A percentile compares a stretch with the other conserved stretches of the same genome.
These are phyloP conservation scores for Candida silvatica DNA, from an alignment of 805 yeast species.

Conservation along the genomic window DNA sequence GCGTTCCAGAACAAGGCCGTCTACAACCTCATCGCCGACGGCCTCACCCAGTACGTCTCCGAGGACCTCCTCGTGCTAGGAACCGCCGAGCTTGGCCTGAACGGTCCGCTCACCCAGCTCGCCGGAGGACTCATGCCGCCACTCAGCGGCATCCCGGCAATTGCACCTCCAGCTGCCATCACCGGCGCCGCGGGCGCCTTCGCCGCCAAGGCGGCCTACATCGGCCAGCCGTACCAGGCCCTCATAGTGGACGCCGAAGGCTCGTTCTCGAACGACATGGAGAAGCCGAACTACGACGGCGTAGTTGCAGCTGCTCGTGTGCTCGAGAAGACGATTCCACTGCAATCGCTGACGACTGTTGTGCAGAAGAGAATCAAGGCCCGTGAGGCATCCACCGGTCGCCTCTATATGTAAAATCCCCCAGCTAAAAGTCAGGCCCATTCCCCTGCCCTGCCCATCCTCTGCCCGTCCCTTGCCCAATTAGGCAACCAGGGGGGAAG, in stretches of 20 bases:
- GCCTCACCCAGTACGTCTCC: conserved; percentile 8
- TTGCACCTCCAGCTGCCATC: conserved; percentile 40
- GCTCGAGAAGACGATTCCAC: too few relatives aligned
- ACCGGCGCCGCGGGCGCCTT: conserved; percentile 37
- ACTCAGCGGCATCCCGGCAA: conserved; percentile 21
- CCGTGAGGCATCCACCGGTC: conserved; percentile 12
- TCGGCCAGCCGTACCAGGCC: conserved; percentile 6
- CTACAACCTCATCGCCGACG: conserved; percentile 16
- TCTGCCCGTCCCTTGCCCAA: too few relatives aligned
- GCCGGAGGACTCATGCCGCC: background rate
- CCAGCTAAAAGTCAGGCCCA: too few relatives aligned
- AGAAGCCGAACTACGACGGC: conserved; percentile 32
- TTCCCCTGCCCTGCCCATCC: too few relatives aligned
- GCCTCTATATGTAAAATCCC: conserved; percentile 13
- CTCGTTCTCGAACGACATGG: conserved; percentile 33
- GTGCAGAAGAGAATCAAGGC: conserved; percentile 8
- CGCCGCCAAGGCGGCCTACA: conserved; percentile 20
- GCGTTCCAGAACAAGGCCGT: conserved; percentile 14
- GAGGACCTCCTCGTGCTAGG: conserved; percentile 12
- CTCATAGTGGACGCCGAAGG: conserved; percentile 37
- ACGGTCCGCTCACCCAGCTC: conserved; percentile 11
- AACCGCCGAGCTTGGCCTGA: conserved; percentile 16
- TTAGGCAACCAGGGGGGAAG: background rate
- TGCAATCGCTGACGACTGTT: too few relatives aligned
- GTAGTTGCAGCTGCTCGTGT: too few relatives aligned